Base-by-base conservation (phyloP, 2,329 filamentous ascomycete species). In the Cladophialophora psammophila region DNA sequence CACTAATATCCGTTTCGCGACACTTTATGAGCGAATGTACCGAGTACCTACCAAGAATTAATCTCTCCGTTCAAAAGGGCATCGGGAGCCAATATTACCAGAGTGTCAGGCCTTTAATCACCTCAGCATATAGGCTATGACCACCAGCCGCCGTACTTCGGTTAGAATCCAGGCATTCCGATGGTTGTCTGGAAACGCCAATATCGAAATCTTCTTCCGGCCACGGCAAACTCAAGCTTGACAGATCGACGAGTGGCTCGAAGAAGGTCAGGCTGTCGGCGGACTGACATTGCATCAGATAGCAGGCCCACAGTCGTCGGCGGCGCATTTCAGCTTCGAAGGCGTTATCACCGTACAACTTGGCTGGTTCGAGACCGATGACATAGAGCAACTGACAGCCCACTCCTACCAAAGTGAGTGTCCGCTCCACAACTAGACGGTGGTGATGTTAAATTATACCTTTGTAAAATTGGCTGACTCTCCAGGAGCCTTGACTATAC, bases 401-500 rank as follows among this genome's bases (percentile, higher is more conserved):
- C 34, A 53, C 42, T 31, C 35, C 64, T 63, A 36, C 8, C 20
- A 50, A 18, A 10, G 9, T 50, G 26, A 26, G 26, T 26, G 26
- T 2, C 26, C 26, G 3, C 26, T 26, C 26, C 26, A 26, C 26
- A 26, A 26, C 26, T 26, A 3, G 26, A 26, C 26, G 3, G 26
- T 26, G 12, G 34, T 26, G 42, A 3, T 18, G 20, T 13, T 26
- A 10, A 36, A 48, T 26, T 9, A 32, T 50, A 66, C 64, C 64
- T 66, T 66, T 66, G 34, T 66, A 40, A 6, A 66, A 38, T 34
- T 62, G 52, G 18, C 32, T 34, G 15, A 66, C 6, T 50, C 59
- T 62, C 65, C 65, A 67, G 3, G 61, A 64, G n/a, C 65, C 65
- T 35, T 67, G 65, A 20, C 42, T 45, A 40, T 68, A 63, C 66